Evolutionary conservation across 208 protist genomes (phyloP), one percentile per base, ranked within the genome.

Genomic region (Vickermania ingenoplastis): DNA sequence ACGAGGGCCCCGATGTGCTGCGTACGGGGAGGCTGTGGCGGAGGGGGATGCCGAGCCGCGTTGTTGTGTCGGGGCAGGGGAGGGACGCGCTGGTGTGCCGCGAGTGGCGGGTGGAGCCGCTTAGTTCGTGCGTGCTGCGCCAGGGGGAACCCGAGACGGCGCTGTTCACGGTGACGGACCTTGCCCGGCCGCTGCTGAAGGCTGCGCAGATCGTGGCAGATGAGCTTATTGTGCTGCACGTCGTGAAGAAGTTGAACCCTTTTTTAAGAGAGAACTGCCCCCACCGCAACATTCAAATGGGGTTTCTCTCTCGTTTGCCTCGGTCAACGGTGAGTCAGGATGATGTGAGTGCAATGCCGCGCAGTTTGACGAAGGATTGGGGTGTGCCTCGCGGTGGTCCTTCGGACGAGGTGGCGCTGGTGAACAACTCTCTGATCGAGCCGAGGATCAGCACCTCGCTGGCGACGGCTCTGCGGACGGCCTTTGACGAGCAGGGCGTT

Each of bases 1-100:
- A 75, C 36, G 62, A 63, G 41, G 69, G 69, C n/a, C 41, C 45
- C 53, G 69, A 75, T 54, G 41, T 75, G 24, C 36, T 45, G n/a
- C n/a, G n/a, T n/a, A n/a, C n/a, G n/a, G n/a, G 36, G 17, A 7
- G 36, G 36, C 36, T 45, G 36, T 45, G 36, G 36, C 36, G 36
- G 11, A 17, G 36, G 11, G 36, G 36, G 11, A 7, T 45, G 11
- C 36, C 36, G 17, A 45, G 36, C 36, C 7, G 11, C 36, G 11
- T 45, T 17, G 36, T 45, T 7, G 17, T 45, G 11, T 45, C 36
- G 11, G 36, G 11, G 17, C 11, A 7, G 36, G 36, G 11, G 17
- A 45, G 17, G 36, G 36, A 45, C 7, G 36, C 36, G 36, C n/a
- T n/a, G n/a, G n/a, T n/a, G 50, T 17, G 49, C 36, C 7, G 11